Percentiles rank a stretch among this genome's conserved stretches.
phyloP scores from a whole-genome alignment of 116 monocot species.

The Papilionanthe hybrid region DNA sequence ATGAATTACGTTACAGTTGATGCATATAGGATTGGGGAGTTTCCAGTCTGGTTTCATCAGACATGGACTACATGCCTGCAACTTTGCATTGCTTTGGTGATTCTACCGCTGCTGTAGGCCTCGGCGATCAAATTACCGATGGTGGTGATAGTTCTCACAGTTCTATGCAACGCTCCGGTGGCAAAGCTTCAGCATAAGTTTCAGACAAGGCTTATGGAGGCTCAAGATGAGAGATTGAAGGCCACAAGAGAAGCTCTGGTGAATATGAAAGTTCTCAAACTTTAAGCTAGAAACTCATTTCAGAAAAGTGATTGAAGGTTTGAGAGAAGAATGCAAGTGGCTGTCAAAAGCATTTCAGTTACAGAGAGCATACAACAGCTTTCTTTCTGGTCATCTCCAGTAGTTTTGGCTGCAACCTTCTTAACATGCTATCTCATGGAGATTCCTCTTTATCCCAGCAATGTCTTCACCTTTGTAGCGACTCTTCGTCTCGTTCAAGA shows the following conservation, averaged over 20 bases:
- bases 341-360: constrained; percentile 54
- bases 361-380: constrained; percentile 59
- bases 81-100: constrained; percentile 63
- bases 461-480: constrained; percentile 86
- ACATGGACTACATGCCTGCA: constrained; percentile 80
- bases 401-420: constrained; percentile 76
- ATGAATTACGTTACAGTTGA: constrained; percentile 88
- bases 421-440: constrained; percentile 65
- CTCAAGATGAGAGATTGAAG: constrained; percentile 82
- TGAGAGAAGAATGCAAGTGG: constrained; percentile 69
- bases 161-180: constrained; percentile 66
- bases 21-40: constrained; percentile 85
- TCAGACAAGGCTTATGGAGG: constrained; percentile 73
- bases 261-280: constrained; percentile 87
- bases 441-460: constrained; percentile 66
- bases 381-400: constrained; percentile 75
- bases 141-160: constrained; percentile 62
- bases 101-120: constrained; percentile 71
- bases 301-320: constrained; percentile 44
- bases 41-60: constrained; percentile 84
- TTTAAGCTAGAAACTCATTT: constrained; percentile 83
- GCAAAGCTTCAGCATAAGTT: constrained; percentile 77
- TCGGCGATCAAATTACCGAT: constrained; percentile 57
- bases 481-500: constrained; percentile 84
- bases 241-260: constrained; percentile 72